These are phyloP conservation scores for Dactylonectria estremocensis DNA, from an alignment of 2,329 filamentous ascomycete species.

Conservation along the genomic window DNA sequence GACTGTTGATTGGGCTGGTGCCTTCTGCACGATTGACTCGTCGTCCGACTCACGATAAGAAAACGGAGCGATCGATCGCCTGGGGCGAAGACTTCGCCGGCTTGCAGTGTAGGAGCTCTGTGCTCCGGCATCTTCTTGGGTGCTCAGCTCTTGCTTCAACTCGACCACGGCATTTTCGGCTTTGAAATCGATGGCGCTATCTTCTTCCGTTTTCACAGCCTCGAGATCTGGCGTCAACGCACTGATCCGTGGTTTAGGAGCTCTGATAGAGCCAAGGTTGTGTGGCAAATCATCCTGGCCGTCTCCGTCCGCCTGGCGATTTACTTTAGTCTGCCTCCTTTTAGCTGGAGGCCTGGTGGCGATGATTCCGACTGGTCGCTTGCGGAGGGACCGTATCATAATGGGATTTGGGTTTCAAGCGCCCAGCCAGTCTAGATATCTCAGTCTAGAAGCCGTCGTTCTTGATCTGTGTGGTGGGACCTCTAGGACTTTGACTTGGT, in stretches of 20 bases:
- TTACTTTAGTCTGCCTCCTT: background rate
- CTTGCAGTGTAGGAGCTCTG: background rate
- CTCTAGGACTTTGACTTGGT: background rate
- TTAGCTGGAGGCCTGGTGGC: background rate
- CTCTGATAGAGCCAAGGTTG: constrained; percentile 21
- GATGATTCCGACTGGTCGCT: background rate
- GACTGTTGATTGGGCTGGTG: background rate
- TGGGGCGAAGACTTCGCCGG: constrained; percentile 23
- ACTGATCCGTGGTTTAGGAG: background rate
- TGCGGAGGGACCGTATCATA: constrained; percentile 19
- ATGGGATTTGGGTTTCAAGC: background rate
- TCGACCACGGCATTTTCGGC: background rate
- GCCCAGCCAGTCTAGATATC: too few species aligned
- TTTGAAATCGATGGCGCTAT: background rate
- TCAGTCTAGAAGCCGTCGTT: constrained; percentile 15
- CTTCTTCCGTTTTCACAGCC: background rate
- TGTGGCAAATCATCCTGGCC: constrained; percentile 20
- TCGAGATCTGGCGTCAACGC: background rate
- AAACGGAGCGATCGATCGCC: constrained; percentile 4
- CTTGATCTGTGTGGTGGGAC: constrained; percentile 4
- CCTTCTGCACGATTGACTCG: constrained; percentile 20
- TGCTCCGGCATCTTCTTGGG: background rate
- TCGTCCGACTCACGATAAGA: constrained; percentile 44
- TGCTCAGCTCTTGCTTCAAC: background rate
- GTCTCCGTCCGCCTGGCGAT: background rate